These are phyloP conservation scores for Mycena haematopus DNA, from an alignment of 768 basidiomycete genomes.

Conservation along the genomic window DNA sequence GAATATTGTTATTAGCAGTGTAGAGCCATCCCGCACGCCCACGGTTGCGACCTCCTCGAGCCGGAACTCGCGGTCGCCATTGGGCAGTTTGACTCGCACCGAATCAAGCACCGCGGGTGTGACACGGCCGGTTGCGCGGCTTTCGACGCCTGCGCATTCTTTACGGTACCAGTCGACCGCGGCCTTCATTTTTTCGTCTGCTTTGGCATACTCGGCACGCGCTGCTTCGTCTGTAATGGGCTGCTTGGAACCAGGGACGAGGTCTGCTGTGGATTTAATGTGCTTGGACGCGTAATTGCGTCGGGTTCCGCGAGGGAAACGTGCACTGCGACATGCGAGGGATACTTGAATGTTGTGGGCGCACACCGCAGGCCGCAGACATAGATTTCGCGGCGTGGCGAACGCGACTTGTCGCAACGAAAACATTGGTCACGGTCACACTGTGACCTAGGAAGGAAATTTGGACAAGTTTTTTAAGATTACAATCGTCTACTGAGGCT, in stretches of 20 bases:
- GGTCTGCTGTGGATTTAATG: constrained; percentile 53
- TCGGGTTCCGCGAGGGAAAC: constrained; percentile 2
- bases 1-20: constrained; percentile 76
- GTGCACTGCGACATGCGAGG: not conserved
- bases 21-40: constrained; percentile 79
- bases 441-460: not conserved
- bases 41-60: constrained; percentile 82
- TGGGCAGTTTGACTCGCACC: constrained; percentile 64
- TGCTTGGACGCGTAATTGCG: constrained; percentile 21
- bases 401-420: constrained; percentile 12
- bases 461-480: not conserved
- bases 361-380: constrained; percentile 9
- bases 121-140: constrained; percentile 77
- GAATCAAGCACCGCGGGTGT: constrained; percentile 74
- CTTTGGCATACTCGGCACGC: constrained; percentile 64
- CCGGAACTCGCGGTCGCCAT: constrained; percentile 43
- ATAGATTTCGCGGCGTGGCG: constrained; percentile 9
- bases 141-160: constrained; percentile 75
- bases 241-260: constrained; percentile 74
- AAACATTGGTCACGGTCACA: constrained; percentile 3
- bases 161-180: constrained; percentile 79
- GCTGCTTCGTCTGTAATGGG: constrained; percentile 60
- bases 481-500: constrained; percentile 7
- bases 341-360: not conserved
- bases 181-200: constrained; percentile 67